Evolutionary conservation across 495 filamentous ascomycete genomes (phyloP), one percentile per base, ranked within the genome.

Genomic region (Aspergillus olivimuriae): DNA sequence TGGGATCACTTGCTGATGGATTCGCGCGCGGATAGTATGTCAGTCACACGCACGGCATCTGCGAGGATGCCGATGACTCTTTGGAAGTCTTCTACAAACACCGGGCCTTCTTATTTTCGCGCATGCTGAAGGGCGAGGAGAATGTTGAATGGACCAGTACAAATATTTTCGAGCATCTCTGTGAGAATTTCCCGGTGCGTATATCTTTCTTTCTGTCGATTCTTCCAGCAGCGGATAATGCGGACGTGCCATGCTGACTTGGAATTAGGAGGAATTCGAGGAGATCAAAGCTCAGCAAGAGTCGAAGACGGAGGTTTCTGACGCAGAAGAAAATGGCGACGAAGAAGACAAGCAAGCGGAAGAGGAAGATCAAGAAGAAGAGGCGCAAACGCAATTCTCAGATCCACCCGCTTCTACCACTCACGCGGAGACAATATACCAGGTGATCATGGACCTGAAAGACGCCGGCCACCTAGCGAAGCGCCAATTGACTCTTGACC

Each of bases 71-170:
- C 1, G 65, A 72, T 23, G 67, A 75, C 36, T 77, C 77, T 5
- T 64, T 61, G 6, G 68, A 71, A 26, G 62, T 68, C 1, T 75
- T 82, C 41, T 61, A 75, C 34, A 65, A 72, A 43, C 78, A 83
- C 53, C 61, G 63, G 22, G 34, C 63, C 23, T 81, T 80, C 50
- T 52, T 84, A 34, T 61, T 83, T 3, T 67, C 73, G 21, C 71
- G 70, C 10, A 82, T 84, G 77, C 51, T 81, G 7, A 73, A 72
- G 37, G 68, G 60, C 2, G 74, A 76, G 41, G 73, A 78, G 53
- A 68, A 66, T 23, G 56, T 80, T 21, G 58, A 67, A 17, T 84
- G 81, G 81, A 60, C 56, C 17, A 68, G 68, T 36, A 79, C 73
- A 7, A 69, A 66, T 43, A 57, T 83, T 7, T 75, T 74, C 46